Base-by-base conservation (phyloP, 495 filamentous ascomycete genomes). In the Cudoniella acicularis region DNA sequence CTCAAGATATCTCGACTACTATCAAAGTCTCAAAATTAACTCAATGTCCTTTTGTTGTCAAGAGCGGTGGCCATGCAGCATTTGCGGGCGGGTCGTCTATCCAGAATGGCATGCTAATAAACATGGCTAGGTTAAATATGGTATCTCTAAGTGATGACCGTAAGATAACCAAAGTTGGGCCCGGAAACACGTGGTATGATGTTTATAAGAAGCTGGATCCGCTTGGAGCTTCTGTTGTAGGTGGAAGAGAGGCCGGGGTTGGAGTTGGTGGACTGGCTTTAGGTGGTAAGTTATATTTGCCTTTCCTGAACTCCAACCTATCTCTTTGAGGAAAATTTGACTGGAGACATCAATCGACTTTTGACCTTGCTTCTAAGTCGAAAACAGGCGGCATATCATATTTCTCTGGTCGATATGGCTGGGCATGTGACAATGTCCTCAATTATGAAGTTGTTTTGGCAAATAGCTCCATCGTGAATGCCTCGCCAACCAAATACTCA, bases 51-150 rank as follows among this genome's bases (percentile, higher is more conserved):
- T 84, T 85, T 59, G 74, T 75, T 10, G 74, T 85, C 30, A 75
- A 76, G 23, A 69, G 71, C 48, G 82, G 81, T 13, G 82, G 83
- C 0, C 82, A 84, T 61, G 73, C 69, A 8, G 71, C 74, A n/a
- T 76, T 74, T 53, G 59, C 67, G 13, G 83, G 84, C 52, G 64
- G 70, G 54, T 71, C 74, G 13, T 80, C 74, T 60, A 76, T 77
- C 56, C 52, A 77, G n/a, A 60, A 71, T 20, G 84, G 85, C 16
- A 75, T 88, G 2, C 76, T 83, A 21, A 76, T 90, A 49, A 78
- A 79, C 53, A 69, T 87, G 8, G 61, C 64, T 0, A 74, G 74
- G 2, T 59, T 89, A 40, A 78, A 75, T 30, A 65, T 65, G 16
- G 56, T 79, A 21, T 49, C 25, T n/a, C 60, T 80, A 10, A 62